Conservation (phyloP, 352 stramenopile genomes). For the Phytopythium boreale region DNA sequence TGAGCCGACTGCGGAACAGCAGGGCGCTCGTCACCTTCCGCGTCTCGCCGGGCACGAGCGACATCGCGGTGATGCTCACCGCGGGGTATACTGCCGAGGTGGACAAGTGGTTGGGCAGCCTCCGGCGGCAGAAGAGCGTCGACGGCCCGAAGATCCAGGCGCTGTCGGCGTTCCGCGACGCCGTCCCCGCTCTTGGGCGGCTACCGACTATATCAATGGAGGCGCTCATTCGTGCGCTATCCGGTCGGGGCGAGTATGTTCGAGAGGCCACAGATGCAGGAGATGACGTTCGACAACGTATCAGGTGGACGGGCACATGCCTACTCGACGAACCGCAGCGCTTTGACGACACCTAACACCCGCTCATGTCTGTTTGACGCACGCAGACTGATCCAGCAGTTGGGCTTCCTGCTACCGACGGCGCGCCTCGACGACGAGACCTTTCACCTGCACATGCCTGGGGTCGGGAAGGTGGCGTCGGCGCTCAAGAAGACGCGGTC, state of each 20-base stretch:
- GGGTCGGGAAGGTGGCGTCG: conserved; percentile 51
- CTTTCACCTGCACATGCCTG: conserved; percentile 52
- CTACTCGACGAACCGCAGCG: background rate
- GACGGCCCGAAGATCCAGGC: conserved; percentile 34
- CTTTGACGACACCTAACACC: conserved; percentile 2
- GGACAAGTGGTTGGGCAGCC: conserved; percentile 27
- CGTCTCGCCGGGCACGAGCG: conserved; percentile 37
- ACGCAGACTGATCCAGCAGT: conserved; percentile 24
- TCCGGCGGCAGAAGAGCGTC: conserved; percentile 23
- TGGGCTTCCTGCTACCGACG: conserved; percentile 53
- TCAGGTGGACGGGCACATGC: background rate
- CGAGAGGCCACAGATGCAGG: background rate
- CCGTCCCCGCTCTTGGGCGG: conserved; percentile 24
- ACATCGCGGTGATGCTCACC: conserved; percentile 30
- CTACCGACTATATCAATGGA: conserved; percentile 30
- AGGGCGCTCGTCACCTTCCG: conserved; percentile 48
- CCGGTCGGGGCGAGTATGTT: background rate
- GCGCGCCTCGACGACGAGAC: conserved; percentile 41
- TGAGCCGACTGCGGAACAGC: conserved; percentile 38
- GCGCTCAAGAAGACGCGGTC: conserved; percentile 55
- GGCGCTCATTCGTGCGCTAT: conserved; percentile 10
- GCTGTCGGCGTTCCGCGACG: conserved; percentile 29
- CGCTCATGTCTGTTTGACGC: background rate
- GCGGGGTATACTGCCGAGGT: conserved; percentile 33
- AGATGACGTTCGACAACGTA: background rate